Conservation (phyloP, 1,284 basidiomycete genomes). For the Neolentinus lepideus region DNA sequence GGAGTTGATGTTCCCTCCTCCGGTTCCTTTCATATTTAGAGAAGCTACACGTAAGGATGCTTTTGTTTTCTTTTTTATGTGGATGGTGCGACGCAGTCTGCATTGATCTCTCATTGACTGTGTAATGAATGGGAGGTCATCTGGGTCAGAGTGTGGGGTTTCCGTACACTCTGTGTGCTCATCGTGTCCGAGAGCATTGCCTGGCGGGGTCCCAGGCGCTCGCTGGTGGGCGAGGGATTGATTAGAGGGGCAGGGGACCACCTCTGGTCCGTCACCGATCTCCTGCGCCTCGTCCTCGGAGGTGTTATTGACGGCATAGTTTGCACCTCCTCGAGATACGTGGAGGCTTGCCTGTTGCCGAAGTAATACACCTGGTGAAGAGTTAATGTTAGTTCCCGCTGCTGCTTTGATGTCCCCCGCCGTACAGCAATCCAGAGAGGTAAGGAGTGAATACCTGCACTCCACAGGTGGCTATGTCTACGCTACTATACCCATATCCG, state of each 20-base stretch:
- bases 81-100: background rate
- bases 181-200: no score
- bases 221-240: no score
- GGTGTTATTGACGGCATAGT: background rate
- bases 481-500: background rate
- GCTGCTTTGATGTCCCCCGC: no score
- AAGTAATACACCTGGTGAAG: background rate
- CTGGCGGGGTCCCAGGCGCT: no score
- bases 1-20: background rate
- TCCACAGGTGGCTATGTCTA: background rate
- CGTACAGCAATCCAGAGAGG: no score
- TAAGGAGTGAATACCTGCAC: background rate
- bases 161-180: no score
- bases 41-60: slow-evolving; percentile 15
- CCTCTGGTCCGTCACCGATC: background rate
- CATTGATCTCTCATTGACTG: background rate
- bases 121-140: background rate
- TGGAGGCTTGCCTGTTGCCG: background rate
- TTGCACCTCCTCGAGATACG: background rate
- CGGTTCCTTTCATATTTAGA: slow-evolving; percentile 16
- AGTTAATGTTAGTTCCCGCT: no score
- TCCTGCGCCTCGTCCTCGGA: background rate
- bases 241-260: no score
- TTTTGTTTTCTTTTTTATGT: background rate
- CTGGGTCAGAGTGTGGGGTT: background rate